Evolutionary conservation across 139 green algal species (phyloP).

Genomic region (Edaphochlamys debaryana): DNA sequence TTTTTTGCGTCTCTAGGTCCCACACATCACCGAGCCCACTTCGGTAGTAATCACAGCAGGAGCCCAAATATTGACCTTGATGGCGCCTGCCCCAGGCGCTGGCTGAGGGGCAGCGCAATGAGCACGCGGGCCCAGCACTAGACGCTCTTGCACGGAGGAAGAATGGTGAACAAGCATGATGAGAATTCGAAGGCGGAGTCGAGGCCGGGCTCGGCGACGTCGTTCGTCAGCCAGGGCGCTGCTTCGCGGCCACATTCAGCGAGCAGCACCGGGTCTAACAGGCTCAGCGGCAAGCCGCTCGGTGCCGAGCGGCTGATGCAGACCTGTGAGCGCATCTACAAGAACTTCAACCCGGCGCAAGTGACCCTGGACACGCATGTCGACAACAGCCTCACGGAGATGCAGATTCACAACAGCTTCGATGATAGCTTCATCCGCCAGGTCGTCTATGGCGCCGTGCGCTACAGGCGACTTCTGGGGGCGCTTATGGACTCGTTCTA

Average conservation of each 20-base stretch:
- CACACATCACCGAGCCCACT: too few species aligned
- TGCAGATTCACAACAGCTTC: slow-evolving; percentile 49
- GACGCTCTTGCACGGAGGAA: too few species aligned
- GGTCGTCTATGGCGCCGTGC: slow-evolving; percentile 62
- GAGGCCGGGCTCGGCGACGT: slow-evolving; percentile 19
- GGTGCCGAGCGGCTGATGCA: slow-evolving; percentile 53
- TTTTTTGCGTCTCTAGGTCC: too few species aligned
- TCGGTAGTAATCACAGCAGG: too few species aligned
- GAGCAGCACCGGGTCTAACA: slow-evolving; percentile 10
- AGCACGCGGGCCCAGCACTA: too few species aligned
- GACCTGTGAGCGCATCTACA: slow-evolving; percentile 50
- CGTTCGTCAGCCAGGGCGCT: not conserved
- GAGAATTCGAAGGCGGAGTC: too few species aligned
- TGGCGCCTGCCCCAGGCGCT: too few species aligned
- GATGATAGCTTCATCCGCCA: slow-evolving; percentile 64
- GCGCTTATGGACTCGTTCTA: slow-evolving; percentile 68
- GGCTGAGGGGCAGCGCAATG: too few species aligned
- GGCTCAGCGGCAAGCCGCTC: slow-evolving; percentile 38
- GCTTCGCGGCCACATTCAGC: slow-evolving; percentile 16
- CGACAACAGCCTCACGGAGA: slow-evolving; percentile 43
- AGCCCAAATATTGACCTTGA: too few species aligned
- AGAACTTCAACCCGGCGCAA: slow-evolving; percentile 61
- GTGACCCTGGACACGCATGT: slow-evolving; percentile 65
- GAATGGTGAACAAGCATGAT: too few species aligned
- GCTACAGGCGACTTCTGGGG: slow-evolving; percentile 56